A percentile compares a stretch with the other conserved stretches of the same genome.
Conservation (phyloP, 140 eudicot species). For the Oenanthe javanica region DNA sequence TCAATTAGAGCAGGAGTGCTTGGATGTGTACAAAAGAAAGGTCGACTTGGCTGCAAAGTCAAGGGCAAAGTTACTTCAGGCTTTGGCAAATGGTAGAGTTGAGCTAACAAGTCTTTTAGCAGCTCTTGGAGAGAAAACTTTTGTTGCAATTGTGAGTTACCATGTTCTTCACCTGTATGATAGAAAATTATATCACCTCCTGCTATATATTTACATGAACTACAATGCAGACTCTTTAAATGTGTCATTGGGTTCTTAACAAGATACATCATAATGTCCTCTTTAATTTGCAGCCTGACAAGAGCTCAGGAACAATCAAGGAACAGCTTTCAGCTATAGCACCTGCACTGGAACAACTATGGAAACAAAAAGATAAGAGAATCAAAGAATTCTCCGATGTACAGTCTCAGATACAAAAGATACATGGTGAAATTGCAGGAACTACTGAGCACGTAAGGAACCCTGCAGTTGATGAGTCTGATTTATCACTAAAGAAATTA, state of each 20-base stretch:
- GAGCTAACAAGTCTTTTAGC: conserved; percentile 66
- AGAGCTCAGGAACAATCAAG: conserved; percentile 85
- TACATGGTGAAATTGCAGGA: conserved; percentile 82
- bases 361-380: conserved; percentile 77
- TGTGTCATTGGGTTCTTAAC: background rate
- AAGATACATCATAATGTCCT: conserved; percentile 3
- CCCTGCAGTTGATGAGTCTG: conserved; percentile 67
- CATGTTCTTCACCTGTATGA: background rate
- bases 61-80: conserved; percentile 75
- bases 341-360: conserved; percentile 67
- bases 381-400: conserved; percentile 54
- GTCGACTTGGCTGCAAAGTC: conserved; percentile 84
- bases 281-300: conserved; percentile 54
- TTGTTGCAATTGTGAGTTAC: conserved; percentile 58
- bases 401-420: conserved; percentile 65
- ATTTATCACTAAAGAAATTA: conserved; percentile 64
- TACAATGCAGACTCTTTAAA: background rate
- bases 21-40: conserved; percentile 89
- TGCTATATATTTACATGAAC: background rate
- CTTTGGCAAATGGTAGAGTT: conserved; percentile 73
- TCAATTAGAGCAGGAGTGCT: conserved; percentile 83
- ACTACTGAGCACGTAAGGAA: conserved; percentile 41
- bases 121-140: conserved; percentile 74
- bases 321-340: conserved; percentile 84
- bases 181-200: too few relatives aligned